Base-by-base conservation (phyloP, 2,329 filamentous ascomycete genomes). In the Massarina eburnea region DNA sequence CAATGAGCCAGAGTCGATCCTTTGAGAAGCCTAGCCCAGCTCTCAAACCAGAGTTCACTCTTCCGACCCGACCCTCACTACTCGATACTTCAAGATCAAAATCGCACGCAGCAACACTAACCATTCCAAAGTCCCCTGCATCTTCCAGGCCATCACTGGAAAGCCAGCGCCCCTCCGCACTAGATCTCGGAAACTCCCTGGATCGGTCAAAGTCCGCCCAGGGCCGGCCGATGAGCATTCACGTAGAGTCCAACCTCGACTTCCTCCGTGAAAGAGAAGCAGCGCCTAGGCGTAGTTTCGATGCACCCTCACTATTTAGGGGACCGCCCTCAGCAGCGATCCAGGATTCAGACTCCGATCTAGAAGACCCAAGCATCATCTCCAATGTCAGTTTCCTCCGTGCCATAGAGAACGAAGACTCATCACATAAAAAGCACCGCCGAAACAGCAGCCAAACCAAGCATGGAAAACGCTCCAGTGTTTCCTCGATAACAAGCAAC, bases 361-460 rank as follows among this genome's bases (percentile, higher is more conserved):
- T 74, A 5, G 82, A 84, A n/a, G 82, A 84, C 15, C 80, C 76
- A 39, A 84, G 81, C 46, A 88, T 94, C 52, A 74, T 84, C 48
- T 91, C 88, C 2, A 90, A 94, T 57, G 82, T 95, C 18, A 89
- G 94, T 34, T 95, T 89, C 61, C 75, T 96, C 15, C 84, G 88
- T 32, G 84, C 83, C 2, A 84, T 88, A 71, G 89, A 95, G 60
- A 76, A 79, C 50, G 79, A 66, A 9, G 58, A 78, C 74, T 83
- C 49, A 7, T 71, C 76, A 2, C 82, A 36, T 80, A 83, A 70
- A 61, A 79, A 75, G 54, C 74, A 82, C 46, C 76, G 81, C 26
- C 69, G 75, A 29, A 81, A 76, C 46, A 76, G 71, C 52, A 83
- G 81, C 49, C 79, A 77, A 39, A 73, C 76, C 19, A 85, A 82